Evolutionary conservation across 2,329 filamentous ascomycete species (phyloP).

Genomic region (Samsoniella hepiali): DNA sequence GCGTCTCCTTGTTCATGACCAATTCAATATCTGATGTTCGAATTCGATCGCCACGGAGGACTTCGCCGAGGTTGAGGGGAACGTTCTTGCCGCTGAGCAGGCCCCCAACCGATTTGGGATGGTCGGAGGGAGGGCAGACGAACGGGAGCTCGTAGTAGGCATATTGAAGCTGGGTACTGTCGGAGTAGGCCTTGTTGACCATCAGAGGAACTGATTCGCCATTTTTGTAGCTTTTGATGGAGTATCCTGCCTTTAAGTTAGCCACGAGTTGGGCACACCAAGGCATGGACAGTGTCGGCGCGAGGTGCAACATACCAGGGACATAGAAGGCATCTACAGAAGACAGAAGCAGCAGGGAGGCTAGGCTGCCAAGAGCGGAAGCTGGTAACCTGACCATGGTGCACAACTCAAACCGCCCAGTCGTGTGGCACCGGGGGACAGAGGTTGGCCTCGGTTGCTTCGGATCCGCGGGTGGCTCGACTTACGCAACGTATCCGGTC

Average conservation of each 20-base stretch:
- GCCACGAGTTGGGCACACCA: not conserved
- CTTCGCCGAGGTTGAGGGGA: slow-evolving; percentile 80
- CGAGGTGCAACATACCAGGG: slow-evolving; percentile 56
- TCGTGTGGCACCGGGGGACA: slow-evolving; percentile 11
- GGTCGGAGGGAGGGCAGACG: slow-evolving; percentile 74
- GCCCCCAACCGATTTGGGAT: slow-evolving; percentile 60
- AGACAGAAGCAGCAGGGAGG: slow-evolving; percentile 40
- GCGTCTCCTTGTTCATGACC: slow-evolving; percentile 69
- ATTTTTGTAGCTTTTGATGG: slow-evolving; percentile 74
- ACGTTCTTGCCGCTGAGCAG: slow-evolving; percentile 74
- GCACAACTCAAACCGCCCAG: slow-evolving; percentile 6
- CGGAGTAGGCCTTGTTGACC: slow-evolving; percentile 89
- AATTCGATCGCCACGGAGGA: slow-evolving; percentile 83
- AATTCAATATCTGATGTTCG: slow-evolving; percentile 80
- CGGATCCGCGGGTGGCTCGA: not conserved
- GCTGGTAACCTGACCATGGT: slow-evolving; percentile 33
- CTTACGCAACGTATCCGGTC: not conserved
- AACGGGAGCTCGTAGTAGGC: slow-evolving; percentile 87
- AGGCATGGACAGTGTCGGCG: not conserved
- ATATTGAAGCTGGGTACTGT: slow-evolving; percentile 86
- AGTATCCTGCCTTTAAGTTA: slow-evolving; percentile 58
- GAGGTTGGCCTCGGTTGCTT: not conserved
- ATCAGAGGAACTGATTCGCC: slow-evolving; percentile 78
- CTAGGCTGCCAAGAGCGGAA: slow-evolving; percentile 36
- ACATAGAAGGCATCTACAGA: slow-evolving; percentile 71